Percentiles rank a stretch among this genome's conserved stretches.
These are phyloP conservation scores for Lecanosticta acicola DNA, from an alignment of 2,329 filamentous ascomycete species.

Conservation along the genomic window DNA sequence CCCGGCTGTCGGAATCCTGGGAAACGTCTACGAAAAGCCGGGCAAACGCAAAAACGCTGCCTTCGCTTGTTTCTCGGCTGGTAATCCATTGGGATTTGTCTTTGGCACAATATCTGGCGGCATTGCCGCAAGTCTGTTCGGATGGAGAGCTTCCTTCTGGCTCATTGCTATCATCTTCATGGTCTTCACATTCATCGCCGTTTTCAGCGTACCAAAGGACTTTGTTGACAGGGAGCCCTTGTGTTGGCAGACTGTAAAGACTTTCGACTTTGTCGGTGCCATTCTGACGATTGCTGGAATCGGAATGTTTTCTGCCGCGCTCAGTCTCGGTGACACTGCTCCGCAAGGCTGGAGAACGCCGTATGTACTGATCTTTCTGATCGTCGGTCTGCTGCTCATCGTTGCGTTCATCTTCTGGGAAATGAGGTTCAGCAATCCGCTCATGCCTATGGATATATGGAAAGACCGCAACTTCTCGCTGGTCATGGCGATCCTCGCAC, in stretches of 20 bases:
- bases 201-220: conserved; percentile 59
- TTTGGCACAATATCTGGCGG: conserved; percentile 57
- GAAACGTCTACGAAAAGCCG: conserved; percentile 57
- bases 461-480: conserved; percentile 60
- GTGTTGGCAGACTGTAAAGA: conserved; percentile 47
- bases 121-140: conserved; percentile 55
- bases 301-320: conserved; percentile 57
- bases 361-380: conserved; percentile 58
- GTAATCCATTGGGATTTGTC: conserved; percentile 54
- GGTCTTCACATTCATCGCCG: conserved; percentile 51
- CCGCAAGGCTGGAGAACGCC: conserved; percentile 57
- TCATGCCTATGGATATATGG: conserved; percentile 53
- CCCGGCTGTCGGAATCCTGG: conserved; percentile 59
- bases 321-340: conserved; percentile 53
- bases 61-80: conserved; percentile 58
- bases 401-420: conserved; percentile 59
- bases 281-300: conserved; percentile 58
- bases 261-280: conserved; percentile 58
- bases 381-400: conserved; percentile 55
- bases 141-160: conserved; percentile 60
- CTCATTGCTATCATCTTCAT: conserved; percentile 60
- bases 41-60: conserved; percentile 58
- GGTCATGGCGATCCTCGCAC: conserved; percentile 51
- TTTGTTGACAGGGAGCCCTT: conserved; percentile 41
- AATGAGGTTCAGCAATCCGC: conserved; percentile 42